Evolutionary conservation across 2,329 filamentous ascomycete species (phyloP).

Genomic region (Colletotrichum gloeosporioides): DNA sequence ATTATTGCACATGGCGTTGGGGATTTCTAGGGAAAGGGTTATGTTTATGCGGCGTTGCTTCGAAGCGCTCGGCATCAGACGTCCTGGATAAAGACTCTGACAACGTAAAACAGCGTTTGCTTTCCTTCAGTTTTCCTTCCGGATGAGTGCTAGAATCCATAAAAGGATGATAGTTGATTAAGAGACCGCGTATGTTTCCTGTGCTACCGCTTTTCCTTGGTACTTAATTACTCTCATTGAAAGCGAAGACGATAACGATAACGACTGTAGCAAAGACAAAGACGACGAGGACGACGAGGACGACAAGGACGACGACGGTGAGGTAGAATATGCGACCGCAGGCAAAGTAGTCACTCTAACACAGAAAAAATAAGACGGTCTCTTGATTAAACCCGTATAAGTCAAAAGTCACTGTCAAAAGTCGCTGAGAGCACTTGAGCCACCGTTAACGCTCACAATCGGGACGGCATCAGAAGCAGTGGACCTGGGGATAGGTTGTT

Average conservation of each 20-base stretch:
- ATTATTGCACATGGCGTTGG: background rate
- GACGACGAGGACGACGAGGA: too few species aligned
- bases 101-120: background rate
- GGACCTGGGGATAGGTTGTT: too few species aligned
- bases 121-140: background rate
- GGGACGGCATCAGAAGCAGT: too few species aligned
- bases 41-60: background rate
- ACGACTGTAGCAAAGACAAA: too few species aligned
- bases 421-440: background rate
- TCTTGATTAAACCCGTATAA: background rate
- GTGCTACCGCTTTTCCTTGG: background rate
- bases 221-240: too few species aligned
- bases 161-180: background rate
- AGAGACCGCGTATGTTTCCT: background rate
- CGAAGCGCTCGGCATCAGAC: background rate
- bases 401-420: constrained; percentile 18
- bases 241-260: too few species aligned
- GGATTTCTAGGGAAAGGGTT: background rate
- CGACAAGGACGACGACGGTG: too few species aligned
- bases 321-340: too few species aligned
- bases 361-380: background rate
- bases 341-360: background rate
- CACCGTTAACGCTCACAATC: too few species aligned
- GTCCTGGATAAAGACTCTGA: background rate
- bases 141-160: background rate